Conservation (phyloP, 495 filamentous ascomycete genomes). For the Bacidia gigantensis region DNA sequence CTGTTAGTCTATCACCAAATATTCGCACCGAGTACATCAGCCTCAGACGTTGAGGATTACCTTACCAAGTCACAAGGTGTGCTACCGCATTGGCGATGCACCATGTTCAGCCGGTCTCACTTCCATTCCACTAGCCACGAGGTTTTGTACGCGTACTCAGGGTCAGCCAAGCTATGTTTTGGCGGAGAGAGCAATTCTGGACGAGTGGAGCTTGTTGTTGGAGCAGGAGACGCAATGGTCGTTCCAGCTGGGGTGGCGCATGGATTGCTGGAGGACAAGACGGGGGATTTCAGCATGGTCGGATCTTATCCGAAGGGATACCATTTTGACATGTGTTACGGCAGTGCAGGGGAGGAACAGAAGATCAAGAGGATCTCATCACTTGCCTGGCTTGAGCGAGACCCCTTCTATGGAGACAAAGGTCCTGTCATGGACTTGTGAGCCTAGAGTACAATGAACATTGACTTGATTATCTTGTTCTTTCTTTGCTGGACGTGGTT, state of each 20-base stretch:
- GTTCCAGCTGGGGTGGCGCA: slow-evolving; percentile 54
- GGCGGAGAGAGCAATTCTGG: slow-evolving; percentile 48
- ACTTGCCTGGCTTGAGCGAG: slow-evolving; percentile 41
- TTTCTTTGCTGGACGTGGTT: too few relatives aligned
- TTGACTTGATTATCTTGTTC: too few relatives aligned
- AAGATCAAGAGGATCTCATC: slow-evolving; percentile 32
- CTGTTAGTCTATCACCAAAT: slow-evolving; percentile 47
- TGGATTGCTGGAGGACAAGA: slow-evolving; percentile 43
- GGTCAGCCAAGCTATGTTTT: slow-evolving; percentile 49
- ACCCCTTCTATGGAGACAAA: slow-evolving; percentile 46
- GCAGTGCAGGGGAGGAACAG: slow-evolving; percentile 37
- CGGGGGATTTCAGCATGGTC: slow-evolving; percentile 48
- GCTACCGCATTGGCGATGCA: slow-evolving; percentile 50
- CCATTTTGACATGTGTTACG: slow-evolving; percentile 61
- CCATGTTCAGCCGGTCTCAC: slow-evolving; percentile 50
- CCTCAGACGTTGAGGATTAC: slow-evolving; percentile 38
- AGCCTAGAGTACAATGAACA: neutral
- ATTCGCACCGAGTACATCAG: slow-evolving; percentile 30
- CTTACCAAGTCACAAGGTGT: slow-evolving; percentile 39
- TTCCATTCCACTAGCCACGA: slow-evolving; percentile 57
- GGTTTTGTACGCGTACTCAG: slow-evolving; percentile 44
- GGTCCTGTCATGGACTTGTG: slow-evolving; percentile 36
- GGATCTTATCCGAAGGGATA: slow-evolving; percentile 46
- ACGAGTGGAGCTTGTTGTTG: slow-evolving; percentile 39
- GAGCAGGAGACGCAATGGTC: slow-evolving; percentile 49